These are phyloP conservation scores for Nepenthes gracilis DNA, from an alignment of 148 eudicot genomes.

Conservation along the genomic window DNA sequence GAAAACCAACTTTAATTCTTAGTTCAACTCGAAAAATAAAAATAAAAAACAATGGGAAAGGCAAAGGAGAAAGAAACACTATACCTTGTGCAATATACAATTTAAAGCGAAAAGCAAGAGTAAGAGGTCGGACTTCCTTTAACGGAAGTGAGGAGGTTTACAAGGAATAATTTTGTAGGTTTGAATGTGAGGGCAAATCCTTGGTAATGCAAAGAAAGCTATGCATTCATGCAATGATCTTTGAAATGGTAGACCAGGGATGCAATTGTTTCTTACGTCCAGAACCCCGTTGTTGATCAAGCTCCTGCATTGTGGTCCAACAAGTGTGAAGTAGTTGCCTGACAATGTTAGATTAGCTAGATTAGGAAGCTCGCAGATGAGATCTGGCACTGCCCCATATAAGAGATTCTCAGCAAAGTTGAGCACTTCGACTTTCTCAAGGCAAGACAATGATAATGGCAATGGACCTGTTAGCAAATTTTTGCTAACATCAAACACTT, in stretches of 20 bases:
- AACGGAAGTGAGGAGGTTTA: slow-evolving; percentile 18
- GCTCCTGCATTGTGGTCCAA: slow-evolving; percentile 41
- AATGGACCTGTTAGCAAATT: slow-evolving; percentile 43
- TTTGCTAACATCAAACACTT: slow-evolving; percentile 38
- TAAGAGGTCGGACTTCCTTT: background rate
- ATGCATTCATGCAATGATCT: slow-evolving; percentile 27
- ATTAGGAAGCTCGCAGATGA: slow-evolving; percentile 32
- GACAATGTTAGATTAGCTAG: slow-evolving; percentile 35
- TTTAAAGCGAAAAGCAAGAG: too few species aligned
- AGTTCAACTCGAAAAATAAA: too few species aligned
- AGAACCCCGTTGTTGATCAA: slow-evolving; percentile 44
- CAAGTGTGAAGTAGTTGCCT: slow-evolving; percentile 26
- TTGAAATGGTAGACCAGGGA: slow-evolving; percentile 32
- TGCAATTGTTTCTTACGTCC: slow-evolving; percentile 45
- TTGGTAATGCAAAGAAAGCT: slow-evolving; percentile 32
- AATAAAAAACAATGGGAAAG: too few species aligned
- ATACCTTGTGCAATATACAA: too few species aligned
- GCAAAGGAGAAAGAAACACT: too few species aligned
- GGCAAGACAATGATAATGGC: slow-evolving; percentile 39
- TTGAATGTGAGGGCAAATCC: slow-evolving; percentile 23
- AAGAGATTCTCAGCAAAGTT: slow-evolving; percentile 39
- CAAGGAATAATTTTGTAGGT: slow-evolving; percentile 28
- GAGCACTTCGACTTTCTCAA: slow-evolving; percentile 31
- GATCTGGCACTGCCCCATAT: slow-evolving; percentile 44
- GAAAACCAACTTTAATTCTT: too few species aligned